These are phyloP conservation scores for Colletotrichum tabaci DNA, from an alignment of 2,329 filamentous ascomycete genomes.

Conservation along the genomic window DNA sequence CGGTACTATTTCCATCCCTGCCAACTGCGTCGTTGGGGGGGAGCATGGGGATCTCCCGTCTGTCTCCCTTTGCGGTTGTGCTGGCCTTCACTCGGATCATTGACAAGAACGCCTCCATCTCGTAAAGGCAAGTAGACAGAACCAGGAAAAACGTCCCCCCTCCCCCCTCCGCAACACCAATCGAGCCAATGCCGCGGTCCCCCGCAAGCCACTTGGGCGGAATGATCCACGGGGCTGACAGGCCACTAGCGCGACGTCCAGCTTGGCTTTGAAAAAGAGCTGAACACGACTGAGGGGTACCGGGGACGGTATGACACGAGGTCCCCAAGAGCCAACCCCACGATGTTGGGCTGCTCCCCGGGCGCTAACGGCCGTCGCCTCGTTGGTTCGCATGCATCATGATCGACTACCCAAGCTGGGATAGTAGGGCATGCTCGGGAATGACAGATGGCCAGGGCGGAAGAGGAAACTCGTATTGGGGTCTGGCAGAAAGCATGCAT, in stretches of 20 bases:
- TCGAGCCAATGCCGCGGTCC: conserved; percentile 7
- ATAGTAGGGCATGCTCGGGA: background rate
- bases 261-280: background rate
- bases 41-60: no score
- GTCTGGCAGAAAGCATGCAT: background rate
- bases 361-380: background rate
- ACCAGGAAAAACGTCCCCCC: background rate
- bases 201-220: conserved; percentile 19
- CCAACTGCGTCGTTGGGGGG: no score
- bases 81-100: background rate
- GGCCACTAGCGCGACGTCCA: background rate
- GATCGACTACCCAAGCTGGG: background rate
- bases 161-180: background rate
- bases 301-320: background rate
- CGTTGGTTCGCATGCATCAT: background rate
- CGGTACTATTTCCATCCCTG: conserved; percentile 22
- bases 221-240: conserved; percentile 14
- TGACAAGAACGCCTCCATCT: background rate
- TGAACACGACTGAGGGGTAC: conserved; percentile 1
- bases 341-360: background rate
- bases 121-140: background rate
- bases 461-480: conserved; percentile 16
- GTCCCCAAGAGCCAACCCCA: background rate
- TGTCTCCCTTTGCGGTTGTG: background rate
- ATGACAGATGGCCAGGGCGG: background rate